These are phyloP conservation scores for Cryptosporidium muris DNA, from an alignment of 169 alveolate species.

Conservation along the genomic window DNA sequence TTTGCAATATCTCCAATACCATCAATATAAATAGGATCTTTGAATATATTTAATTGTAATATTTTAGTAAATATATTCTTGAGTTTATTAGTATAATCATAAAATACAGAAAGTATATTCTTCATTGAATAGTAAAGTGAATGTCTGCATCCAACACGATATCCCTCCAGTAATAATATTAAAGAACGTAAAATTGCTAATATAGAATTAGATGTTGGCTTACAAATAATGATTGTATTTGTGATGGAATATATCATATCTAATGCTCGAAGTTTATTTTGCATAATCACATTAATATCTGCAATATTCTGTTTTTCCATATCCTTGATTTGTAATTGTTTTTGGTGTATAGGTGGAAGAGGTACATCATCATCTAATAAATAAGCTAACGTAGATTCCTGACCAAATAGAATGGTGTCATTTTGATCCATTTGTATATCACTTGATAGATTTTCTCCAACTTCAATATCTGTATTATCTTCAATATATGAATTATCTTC, in stretches of 20 bases:
- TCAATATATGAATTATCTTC: neutral
- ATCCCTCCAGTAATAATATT: slow-evolving; percentile 32
- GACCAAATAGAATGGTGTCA: slow-evolving; percentile 17
- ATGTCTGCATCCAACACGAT: slow-evolving; percentile 51
- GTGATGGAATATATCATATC: slow-evolving; percentile 31
- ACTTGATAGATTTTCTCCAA: neutral
- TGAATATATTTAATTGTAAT: slow-evolving; percentile 4
- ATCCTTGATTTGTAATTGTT: slow-evolving; percentile 28
- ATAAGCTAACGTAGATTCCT: slow-evolving; percentile 6
- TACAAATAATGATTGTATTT: neutral
- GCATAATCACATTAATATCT: slow-evolving; percentile 45
- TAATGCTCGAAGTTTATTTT: slow-evolving; percentile 49
- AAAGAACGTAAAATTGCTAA: slow-evolving; percentile 17
- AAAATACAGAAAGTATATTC: slow-evolving; percentile 12
- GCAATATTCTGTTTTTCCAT: slow-evolving; percentile 36
- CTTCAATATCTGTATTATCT: neutral
- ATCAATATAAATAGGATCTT: neutral
- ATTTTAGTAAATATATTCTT: slow-evolving; percentile 6
- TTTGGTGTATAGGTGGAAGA: slow-evolving; percentile 48
- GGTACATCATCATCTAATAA: slow-evolving; percentile 37
- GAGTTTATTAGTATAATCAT: slow-evolving; percentile 29
- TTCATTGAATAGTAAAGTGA: slow-evolving; percentile 44
- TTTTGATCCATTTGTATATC: slow-evolving; percentile 5
- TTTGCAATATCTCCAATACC: slow-evolving; percentile 32
- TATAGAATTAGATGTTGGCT: neutral